A percentile compares a stretch with the other conserved stretches of the same genome.
These are phyloP conservation scores for Microbotryum scabiosae DNA, from an alignment of 1,284 basidiomycete genomes.

Conservation along the genomic window DNA sequence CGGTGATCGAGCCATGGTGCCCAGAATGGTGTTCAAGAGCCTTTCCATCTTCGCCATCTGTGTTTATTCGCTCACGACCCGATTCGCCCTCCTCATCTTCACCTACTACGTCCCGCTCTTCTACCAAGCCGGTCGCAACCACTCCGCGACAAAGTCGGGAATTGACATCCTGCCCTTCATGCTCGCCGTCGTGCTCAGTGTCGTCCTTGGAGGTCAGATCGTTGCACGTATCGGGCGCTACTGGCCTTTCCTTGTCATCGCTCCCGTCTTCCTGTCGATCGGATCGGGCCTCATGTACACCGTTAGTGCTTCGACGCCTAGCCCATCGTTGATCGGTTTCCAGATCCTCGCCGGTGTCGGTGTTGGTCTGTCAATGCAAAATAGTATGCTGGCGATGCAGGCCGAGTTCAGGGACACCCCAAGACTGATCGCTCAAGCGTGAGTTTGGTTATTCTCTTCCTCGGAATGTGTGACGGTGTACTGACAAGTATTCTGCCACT, in stretches of 20 bases:
- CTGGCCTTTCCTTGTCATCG: conserved; percentile 40
- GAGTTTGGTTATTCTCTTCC: too few species aligned
- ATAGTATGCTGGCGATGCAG: conserved; percentile 26
- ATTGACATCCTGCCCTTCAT: conserved; percentile 35
- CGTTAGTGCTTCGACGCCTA: conserved; percentile 38
- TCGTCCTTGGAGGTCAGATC: conserved; percentile 28
- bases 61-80: conserved; percentile 17
- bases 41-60: conserved; percentile 33
- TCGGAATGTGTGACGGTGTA: too few species aligned
- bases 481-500: too few species aligned
- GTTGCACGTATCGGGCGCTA: conserved; percentile 38
- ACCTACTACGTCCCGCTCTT: conserved; percentile 10
- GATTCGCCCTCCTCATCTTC: conserved; percentile 26
- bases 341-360: conserved; percentile 42
- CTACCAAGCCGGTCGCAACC: conserved; percentile 17
- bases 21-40: conserved; percentile 30
- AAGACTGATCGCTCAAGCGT: conserved; percentile 16
- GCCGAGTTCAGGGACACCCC: conserved; percentile 24
- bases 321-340: conserved; percentile 44
- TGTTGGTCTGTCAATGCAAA: conserved; percentile 22
- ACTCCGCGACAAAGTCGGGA: conserved; percentile 30
- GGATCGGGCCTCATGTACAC: conserved; percentile 48
- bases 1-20: conserved; percentile 35
- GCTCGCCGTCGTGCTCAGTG: conserved; percentile 31
- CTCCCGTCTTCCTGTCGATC: conserved; percentile 40